Evolutionary conservation across 306 rosid genomes (phyloP).

Genomic region (Quillaja saponaria): DNA sequence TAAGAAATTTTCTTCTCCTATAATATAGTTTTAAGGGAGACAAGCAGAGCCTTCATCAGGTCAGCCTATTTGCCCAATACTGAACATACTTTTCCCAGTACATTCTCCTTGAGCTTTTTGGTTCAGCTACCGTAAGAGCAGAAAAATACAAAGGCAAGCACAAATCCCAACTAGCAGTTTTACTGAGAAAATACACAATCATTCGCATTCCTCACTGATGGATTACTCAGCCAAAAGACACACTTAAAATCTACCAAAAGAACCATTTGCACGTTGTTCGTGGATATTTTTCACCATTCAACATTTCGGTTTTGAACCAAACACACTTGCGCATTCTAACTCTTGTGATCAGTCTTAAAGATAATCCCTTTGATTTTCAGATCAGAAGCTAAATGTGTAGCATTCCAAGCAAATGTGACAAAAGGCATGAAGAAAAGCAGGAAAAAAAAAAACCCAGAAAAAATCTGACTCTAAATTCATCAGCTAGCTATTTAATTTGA

Average conservation of each 20-base stretch:
- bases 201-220: background rate
- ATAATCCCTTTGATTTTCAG: background rate
- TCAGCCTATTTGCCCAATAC: background rate
- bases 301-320: slow-evolving; percentile 8
- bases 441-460: background rate
- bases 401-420: slow-evolving; percentile 1
- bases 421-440: background rate
- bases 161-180: slow-evolving; percentile 23
- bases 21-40: background rate
- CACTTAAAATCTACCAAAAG: too few relatives aligned
- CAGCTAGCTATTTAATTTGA: slow-evolving; percentile 11
- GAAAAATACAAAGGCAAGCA: slow-evolving; percentile 4
- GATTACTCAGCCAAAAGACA: too few relatives aligned
- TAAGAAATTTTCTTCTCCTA: background rate
- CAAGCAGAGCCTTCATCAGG: slow-evolving; percentile 6
- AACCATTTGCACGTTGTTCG: too few relatives aligned
- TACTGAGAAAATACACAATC: background rate
- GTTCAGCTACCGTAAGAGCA: background rate
- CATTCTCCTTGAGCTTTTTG: background rate
- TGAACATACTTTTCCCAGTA: slow-evolving; percentile 10
- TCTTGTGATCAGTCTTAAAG: too few relatives aligned
- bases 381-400: slow-evolving; percentile 11
- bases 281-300: background rate
- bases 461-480: slow-evolving; percentile 2
- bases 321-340: background rate